These are phyloP conservation scores for Paraphoma sp. DNA, from an alignment of 2,329 filamentous ascomycete genomes.

Conservation along the genomic window DNA sequence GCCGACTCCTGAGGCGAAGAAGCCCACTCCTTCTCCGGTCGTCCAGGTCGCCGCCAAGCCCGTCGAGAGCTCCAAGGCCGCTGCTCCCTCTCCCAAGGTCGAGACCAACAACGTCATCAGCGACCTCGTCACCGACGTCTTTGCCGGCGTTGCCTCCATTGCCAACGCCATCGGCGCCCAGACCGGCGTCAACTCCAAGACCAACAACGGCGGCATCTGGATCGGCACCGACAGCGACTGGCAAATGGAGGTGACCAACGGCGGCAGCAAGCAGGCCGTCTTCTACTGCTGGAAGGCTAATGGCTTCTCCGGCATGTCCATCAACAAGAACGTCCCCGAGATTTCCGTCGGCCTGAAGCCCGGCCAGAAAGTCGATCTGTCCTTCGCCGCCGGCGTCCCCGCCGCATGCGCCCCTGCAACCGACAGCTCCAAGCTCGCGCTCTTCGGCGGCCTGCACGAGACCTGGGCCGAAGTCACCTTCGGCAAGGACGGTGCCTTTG, in stretches of 20 bases:
- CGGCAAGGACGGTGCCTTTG: slow-evolving; percentile 47
- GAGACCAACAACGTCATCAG: slow-evolving; percentile 12
- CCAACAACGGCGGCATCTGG: slow-evolving; percentile 42
- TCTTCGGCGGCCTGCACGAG: slow-evolving; percentile 50
- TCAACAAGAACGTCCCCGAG: slow-evolving; percentile 44
- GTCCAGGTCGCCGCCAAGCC: slow-evolving; percentile 6
- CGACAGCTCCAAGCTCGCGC: slow-evolving; percentile 41
- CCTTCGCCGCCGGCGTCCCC: slow-evolving; percentile 46
- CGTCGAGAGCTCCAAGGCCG: neutral
- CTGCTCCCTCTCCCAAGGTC: slow-evolving; percentile 8
- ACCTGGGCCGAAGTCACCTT: slow-evolving; percentile 56
- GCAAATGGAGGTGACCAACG: slow-evolving; percentile 47
- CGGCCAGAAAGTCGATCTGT: slow-evolving; percentile 47
- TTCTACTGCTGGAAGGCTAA: slow-evolving; percentile 47
- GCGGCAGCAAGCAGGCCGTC: slow-evolving; percentile 35
- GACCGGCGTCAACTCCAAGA: slow-evolving; percentile 37
- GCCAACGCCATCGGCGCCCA: slow-evolving; percentile 26
- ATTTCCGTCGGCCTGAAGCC: slow-evolving; percentile 50
- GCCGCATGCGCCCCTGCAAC: slow-evolving; percentile 52
- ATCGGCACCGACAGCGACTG: slow-evolving; percentile 43
- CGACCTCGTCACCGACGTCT: slow-evolving; percentile 21
- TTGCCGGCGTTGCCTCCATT: slow-evolving; percentile 28
- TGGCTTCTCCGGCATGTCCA: slow-evolving; percentile 43
- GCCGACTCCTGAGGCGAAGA: slow-evolving; percentile 16
- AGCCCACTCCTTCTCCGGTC: slow-evolving; percentile 12